A percentile compares a stretch with the other conserved stretches of the same genome.
phyloP scores from a whole-genome alignment of 2,329 filamentous ascomycete species.

The Ascochyta rabiei region DNA sequence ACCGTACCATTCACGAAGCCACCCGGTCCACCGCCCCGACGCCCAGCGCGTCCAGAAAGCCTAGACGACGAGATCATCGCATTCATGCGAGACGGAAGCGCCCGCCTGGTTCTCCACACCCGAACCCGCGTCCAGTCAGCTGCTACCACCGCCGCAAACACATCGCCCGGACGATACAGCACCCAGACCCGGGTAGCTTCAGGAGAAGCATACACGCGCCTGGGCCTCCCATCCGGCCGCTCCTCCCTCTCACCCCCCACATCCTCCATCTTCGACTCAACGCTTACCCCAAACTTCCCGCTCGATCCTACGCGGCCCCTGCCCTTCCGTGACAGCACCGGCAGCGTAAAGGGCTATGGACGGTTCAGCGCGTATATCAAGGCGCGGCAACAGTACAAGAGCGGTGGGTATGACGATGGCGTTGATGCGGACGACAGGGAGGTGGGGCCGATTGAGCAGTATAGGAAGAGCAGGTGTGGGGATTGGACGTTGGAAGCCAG shows the following conservation, averaged over 20 bases:
- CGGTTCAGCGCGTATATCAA: slow-evolving; percentile 25
- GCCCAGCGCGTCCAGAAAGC: slow-evolving; percentile 24
- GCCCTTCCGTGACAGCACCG: slow-evolving; percentile 18
- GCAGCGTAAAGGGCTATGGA: slow-evolving; percentile 10
- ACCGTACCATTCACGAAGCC: slow-evolving; percentile 22
- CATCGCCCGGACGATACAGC: slow-evolving; percentile 4
- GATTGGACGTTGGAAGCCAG: slow-evolving; percentile 28
- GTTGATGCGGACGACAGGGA: slow-evolving; percentile 18
- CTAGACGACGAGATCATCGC: slow-evolving; percentile 22
- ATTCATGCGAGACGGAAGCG: slow-evolving; percentile 21
- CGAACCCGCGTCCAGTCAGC: no score
- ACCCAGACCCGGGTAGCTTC: slow-evolving; percentile 5
- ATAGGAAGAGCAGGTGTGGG: slow-evolving; percentile 9
- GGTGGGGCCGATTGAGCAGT: slow-evolving; percentile 24
- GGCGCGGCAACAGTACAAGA: neutral
- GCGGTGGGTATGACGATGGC: slow-evolving; percentile 9
- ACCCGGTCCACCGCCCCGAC: slow-evolving; percentile 15
- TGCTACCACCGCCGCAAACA: neutral
- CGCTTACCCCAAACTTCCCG: slow-evolving; percentile 20
- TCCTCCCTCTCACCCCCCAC: slow-evolving; percentile 12
- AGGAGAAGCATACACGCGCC: slow-evolving; percentile 16
- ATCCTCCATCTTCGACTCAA: neutral
- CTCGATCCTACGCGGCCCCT: slow-evolving; percentile 11
- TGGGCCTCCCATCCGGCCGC: slow-evolving; percentile 18
- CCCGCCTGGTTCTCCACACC: slow-evolving; percentile 20